A percentile compares a stretch with the other conserved stretches of the same genome.
These are phyloP conservation scores for Leishmania martiniquensis DNA, from an alignment of 208 protist species.

Conservation along the genomic window DNA sequence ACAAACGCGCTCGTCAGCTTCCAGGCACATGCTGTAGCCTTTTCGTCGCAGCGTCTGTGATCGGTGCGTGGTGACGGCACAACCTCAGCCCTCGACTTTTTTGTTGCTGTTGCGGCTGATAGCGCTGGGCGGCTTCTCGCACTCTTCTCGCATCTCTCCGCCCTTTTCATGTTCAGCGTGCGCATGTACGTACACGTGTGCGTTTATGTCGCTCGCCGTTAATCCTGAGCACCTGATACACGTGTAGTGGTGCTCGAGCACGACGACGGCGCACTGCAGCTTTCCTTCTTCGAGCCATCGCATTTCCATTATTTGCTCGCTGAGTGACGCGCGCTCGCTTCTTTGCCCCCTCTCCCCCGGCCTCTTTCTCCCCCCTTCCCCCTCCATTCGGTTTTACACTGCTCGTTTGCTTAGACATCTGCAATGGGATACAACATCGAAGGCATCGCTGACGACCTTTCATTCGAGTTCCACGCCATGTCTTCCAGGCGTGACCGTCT, in stretches of 20 bases:
- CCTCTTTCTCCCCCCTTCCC: constrained; percentile 8
- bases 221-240: background rate
- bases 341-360: too few species aligned
- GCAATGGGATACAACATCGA: background rate
- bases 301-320: background rate
- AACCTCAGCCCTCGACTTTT: background rate
- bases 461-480: constrained; percentile 26
- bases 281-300: background rate
- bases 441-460: constrained; percentile 18
- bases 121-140: background rate
- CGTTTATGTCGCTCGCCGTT: background rate
- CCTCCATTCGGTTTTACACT: constrained; percentile 14
- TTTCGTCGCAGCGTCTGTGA: background rate
- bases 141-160: background rate
- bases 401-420: background rate
- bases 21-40: background rate
- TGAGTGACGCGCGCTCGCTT: background rate
- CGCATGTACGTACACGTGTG: too few species aligned
- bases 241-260: background rate
- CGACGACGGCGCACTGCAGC: background rate
- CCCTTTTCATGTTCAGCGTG: background rate
- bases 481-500: constrained; percentile 12
- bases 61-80: too few species aligned
- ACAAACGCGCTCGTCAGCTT: background rate
- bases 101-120: background rate